Evolutionary conservation across 1,284 basidiomycete genomes (phyloP).

Genomic region (Pseudozyma thailandica): DNA sequence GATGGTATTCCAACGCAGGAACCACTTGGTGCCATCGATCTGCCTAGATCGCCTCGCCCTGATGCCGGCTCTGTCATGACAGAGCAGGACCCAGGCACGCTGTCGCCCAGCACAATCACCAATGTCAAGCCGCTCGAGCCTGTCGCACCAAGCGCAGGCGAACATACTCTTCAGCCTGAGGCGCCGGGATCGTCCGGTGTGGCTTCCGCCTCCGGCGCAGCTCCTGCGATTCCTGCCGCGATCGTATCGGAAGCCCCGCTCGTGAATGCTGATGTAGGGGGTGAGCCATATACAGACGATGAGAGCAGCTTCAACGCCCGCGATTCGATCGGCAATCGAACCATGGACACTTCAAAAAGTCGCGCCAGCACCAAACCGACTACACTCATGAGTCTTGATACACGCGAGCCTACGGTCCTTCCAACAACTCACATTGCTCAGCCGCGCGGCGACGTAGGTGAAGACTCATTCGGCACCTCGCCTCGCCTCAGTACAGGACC

Average conservation of each 20-base stretch:
- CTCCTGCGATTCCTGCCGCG: constrained; percentile 15
- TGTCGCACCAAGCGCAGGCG: neutral
- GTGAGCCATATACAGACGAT: constrained; percentile 26
- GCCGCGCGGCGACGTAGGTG: constrained; percentile 71
- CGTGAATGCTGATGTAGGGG: neutral
- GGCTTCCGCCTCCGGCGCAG: constrained; percentile 1
- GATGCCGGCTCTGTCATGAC: constrained; percentile 3
- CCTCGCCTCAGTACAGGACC: constrained; percentile 36
- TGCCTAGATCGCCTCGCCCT: constrained; percentile 33
- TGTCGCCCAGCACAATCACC: constrained; percentile 14
- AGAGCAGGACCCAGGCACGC: neutral
- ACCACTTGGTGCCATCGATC: constrained; percentile 47
- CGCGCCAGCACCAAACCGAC: constrained; percentile 94
- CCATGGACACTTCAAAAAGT: constrained; percentile 72
- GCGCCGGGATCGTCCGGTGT: neutral
- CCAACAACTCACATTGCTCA: constrained; percentile 88
- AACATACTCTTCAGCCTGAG: neutral
- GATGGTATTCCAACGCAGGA: constrained; percentile 46
- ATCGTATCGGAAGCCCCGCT: constrained; percentile 10
- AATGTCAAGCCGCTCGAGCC: constrained; percentile 14
- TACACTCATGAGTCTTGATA: constrained; percentile 86
- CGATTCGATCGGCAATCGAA: constrained; percentile 57
- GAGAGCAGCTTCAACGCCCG: constrained; percentile 37
- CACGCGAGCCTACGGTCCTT: constrained; percentile 37
- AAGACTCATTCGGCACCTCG: constrained; percentile 32